Percentiles rank a stretch among this genome's conserved stretches.
phyloP scores from a whole-genome alignment of 768 basidiomycete genomes.

The Tricholoma terreum region DNA sequence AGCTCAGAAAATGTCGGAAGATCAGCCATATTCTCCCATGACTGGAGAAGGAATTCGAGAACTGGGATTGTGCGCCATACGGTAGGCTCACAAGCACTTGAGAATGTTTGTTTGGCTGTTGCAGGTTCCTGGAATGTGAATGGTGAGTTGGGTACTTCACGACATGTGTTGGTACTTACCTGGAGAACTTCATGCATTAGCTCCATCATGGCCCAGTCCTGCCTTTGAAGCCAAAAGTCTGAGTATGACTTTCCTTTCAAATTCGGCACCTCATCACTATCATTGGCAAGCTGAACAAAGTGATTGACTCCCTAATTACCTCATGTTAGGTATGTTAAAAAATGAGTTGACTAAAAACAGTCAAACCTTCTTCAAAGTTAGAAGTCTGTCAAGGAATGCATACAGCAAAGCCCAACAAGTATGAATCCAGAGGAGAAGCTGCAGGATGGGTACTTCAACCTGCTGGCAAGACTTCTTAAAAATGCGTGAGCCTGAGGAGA shows the following conservation, averaged over 20 bases:
- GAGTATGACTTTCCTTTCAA: conserved; percentile 11
- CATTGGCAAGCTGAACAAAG: conserved; percentile 13
- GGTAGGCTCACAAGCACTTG: conserved; percentile 8
- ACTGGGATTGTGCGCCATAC: conserved; percentile 15
- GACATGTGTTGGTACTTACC: conserved; percentile 1
- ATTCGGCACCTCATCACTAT: conserved; percentile 13
- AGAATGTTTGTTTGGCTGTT: conserved; percentile 14
- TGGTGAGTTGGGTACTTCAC: not conserved
- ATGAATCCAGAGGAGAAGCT: not conserved
- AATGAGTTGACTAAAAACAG: not conserved
- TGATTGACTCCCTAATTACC: conserved; percentile 7
- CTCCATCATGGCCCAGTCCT: conserved; percentile 12
- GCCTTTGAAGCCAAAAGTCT: conserved; percentile 9
- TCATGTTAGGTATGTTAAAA: not conserved
- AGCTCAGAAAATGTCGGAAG: conserved; percentile 8
- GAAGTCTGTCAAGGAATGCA: not conserved
- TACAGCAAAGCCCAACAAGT: not conserved
- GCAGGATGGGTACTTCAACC: not conserved
- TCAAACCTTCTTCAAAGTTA: not conserved
- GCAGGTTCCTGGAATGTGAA: conserved; percentile 12
- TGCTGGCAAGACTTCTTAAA: not conserved
- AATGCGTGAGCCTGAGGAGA: conserved; percentile 1
- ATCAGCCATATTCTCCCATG: conserved; percentile 14
- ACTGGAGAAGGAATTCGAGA: conserved; percentile 14
- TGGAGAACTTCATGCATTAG: conserved; percentile 14